Percentiles rank a stretch among this genome's conserved stretches.
phyloP scores from a whole-genome alignment of 2,329 filamentous ascomycete species.

The Westerdykella ornata region DNA sequence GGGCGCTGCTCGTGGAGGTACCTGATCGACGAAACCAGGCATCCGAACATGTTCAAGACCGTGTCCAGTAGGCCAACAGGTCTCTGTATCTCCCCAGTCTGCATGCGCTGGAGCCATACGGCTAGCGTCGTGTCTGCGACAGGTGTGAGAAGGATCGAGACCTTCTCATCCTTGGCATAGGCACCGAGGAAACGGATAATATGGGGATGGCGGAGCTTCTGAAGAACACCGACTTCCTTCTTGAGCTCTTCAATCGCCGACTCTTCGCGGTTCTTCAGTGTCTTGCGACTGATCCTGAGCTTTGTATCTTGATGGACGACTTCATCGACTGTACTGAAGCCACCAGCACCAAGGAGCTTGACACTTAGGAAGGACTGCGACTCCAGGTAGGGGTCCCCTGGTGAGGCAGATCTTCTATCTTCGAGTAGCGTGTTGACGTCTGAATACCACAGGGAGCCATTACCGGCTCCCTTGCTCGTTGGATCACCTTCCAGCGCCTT shows the following conservation, averaged over 20 bases:
- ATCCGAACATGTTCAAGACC: conserved; percentile 33
- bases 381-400: neutral
- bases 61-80: conserved; percentile 19
- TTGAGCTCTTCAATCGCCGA: conserved; percentile 29
- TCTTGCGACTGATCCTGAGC: conserved; percentile 31
- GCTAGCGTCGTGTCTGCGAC: conserved; percentile 34
- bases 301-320: conserved; percentile 32
- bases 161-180: conserved; percentile 33
- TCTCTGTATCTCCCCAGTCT: conserved; percentile 13
- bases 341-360: conserved; percentile 31
- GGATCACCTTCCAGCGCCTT: neutral
- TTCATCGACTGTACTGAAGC: conserved; percentile 36
- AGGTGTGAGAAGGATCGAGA: conserved; percentile 33
- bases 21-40: conserved; percentile 29
- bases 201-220: conserved; percentile 36
- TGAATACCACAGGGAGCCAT: too few relatives aligned
- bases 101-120: conserved; percentile 19
- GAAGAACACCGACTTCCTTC: conserved; percentile 32
- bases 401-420: neutral
- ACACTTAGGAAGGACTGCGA: conserved; percentile 29
- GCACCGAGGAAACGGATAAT: conserved; percentile 35
- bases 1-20: conserved; percentile 35
- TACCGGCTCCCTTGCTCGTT: too few relatives aligned
- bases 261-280: conserved; percentile 32
- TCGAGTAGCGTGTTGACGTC: too few relatives aligned